A percentile compares a stretch with the other conserved stretches of the same genome.
phyloP scores from a whole-genome alignment of 768 basidiomycete species.

The Udeniomyces megalosporus region DNA sequence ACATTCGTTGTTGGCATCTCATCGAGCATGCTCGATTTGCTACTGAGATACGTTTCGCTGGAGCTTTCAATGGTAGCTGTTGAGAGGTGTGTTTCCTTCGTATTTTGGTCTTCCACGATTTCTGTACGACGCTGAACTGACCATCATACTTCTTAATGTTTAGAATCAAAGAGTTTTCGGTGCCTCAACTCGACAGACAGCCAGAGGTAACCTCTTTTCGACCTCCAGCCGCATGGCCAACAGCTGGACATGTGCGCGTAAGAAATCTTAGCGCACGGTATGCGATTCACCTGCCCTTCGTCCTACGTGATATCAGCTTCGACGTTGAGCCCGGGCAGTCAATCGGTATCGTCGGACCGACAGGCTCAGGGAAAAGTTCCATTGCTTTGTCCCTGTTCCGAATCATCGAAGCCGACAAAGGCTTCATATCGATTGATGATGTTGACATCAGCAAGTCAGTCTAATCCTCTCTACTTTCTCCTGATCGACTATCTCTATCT shows the following conservation, averaged over 20 bases:
- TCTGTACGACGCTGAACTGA: no score
- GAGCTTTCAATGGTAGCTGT: constrained; percentile 35
- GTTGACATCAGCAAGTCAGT: constrained; percentile 14
- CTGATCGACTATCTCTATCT: not conserved
- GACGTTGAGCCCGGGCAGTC: constrained; percentile 23
- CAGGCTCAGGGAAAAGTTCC: constrained; percentile 16
- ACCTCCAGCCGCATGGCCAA: constrained; percentile 67
- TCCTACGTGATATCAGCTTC: constrained; percentile 23
- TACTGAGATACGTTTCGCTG: constrained; percentile 33
- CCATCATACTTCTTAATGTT: constrained; percentile 48
- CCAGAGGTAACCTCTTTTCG: constrained; percentile 54
- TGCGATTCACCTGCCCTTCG: constrained; percentile 40
- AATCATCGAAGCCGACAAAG: constrained; percentile 19
- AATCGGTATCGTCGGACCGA: constrained; percentile 26
- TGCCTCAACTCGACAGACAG: constrained; percentile 34
- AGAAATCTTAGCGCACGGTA: constrained; percentile 55
- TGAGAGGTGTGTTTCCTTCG: constrained; percentile 38
- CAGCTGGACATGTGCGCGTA: constrained; percentile 43
- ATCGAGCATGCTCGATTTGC: constrained; percentile 42
- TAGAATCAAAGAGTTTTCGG: constrained; percentile 86
- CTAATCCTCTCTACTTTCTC: not conserved
- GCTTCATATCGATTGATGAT: constrained; percentile 26
- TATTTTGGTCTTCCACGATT: constrained; percentile 17
- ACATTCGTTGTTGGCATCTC: constrained; percentile 67
- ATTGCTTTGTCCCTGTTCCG: constrained; percentile 27